Percentiles rank a stretch among this genome's conserved stretches.
Conservation (phyloP, 805 yeast genomes). For the Blastobotrys chiropterorum region DNA sequence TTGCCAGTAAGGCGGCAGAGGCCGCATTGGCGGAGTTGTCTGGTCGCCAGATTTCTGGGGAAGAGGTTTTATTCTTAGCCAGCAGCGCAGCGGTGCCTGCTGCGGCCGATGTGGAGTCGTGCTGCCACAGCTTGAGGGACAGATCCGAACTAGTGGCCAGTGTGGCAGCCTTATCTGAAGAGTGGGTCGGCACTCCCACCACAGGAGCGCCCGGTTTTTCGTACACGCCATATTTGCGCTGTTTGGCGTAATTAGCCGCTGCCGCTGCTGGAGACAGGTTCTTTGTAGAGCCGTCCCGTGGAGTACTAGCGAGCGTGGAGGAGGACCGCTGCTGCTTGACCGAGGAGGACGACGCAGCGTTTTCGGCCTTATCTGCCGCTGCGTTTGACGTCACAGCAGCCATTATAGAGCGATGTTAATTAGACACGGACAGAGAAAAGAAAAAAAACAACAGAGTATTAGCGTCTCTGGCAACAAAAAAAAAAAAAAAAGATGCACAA, state of each 20-base stretch:
- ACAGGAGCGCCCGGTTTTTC: conserved; percentile 32
- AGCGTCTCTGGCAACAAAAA: background rate
- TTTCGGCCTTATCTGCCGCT: background rate
- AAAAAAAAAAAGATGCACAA: background rate
- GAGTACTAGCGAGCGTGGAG: conserved; percentile 5
- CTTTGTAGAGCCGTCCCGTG: conserved; percentile 9
- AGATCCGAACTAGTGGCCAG: conserved; percentile 29
- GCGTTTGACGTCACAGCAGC: background rate
- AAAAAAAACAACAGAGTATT: background rate
- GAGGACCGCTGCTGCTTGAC: conserved; percentile 1
- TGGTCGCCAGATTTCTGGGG: conserved; percentile 32
- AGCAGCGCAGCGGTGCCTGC: conserved; percentile 34
- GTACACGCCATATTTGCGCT: conserved; percentile 29
- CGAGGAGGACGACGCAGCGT: background rate
- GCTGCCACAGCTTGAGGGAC: conserved; percentile 32
- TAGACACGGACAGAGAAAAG: background rate
- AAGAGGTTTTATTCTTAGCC: conserved; percentile 26
- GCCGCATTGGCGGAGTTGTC: conserved; percentile 49
- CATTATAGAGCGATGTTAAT: background rate
- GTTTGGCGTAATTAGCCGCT: conserved; percentile 31
- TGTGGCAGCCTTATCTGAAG: conserved; percentile 30
- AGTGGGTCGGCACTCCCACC: conserved; percentile 30
- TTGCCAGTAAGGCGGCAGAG: conserved; percentile 44
- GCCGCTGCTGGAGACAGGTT: conserved; percentile 22
- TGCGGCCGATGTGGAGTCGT: conserved; percentile 18